Conservation (phyloP, 192 early-diverging fungal species). For the Mortierella hygrophila region DNA sequence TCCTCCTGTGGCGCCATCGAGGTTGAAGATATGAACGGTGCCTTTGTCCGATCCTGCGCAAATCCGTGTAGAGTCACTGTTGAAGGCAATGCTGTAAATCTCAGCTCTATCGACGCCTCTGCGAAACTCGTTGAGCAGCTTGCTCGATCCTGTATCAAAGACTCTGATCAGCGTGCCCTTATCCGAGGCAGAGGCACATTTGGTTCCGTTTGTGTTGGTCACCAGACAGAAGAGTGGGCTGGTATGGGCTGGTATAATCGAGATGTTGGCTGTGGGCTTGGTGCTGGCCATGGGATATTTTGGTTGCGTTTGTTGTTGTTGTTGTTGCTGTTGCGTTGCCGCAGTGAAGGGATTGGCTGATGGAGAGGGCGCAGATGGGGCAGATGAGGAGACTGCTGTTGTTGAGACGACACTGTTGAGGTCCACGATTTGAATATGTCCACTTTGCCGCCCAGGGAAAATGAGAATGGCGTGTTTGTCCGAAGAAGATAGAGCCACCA, state of each 20-base stretch:
- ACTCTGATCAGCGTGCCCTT: conserved; percentile 94
- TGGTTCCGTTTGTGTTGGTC: conserved; percentile 80
- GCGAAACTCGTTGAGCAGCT: conserved; percentile 86
- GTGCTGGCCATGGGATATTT: conserved; percentile 55
- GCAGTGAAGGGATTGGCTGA: conserved; percentile 55
- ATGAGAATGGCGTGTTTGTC: conserved; percentile 79
- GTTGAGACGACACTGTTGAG: conserved; percentile 68
- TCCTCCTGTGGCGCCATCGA: conserved; percentile 67
- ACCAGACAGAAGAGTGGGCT: conserved; percentile 83
- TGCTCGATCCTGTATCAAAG: conserved; percentile 80
- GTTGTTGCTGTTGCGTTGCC: conserved; percentile 35
- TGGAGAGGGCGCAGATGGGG: conserved; percentile 32
- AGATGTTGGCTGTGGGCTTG: conserved; percentile 69
- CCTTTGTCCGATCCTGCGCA: conserved; percentile 93
- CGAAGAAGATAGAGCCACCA: conserved; percentile 77
- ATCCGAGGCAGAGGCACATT: conserved; percentile 88
- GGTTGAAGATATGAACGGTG: conserved; percentile 94
- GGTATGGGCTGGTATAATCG: conserved; percentile 88
- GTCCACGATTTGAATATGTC: conserved; percentile 89
- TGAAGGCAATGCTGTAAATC: conserved; percentile 93
- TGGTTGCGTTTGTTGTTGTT: conserved; percentile 21
- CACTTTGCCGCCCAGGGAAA: conserved; percentile 85
- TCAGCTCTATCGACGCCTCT: conserved; percentile 89
- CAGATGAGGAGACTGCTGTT: conserved; percentile 49
- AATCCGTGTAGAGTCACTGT: conserved; percentile 78